phyloP scores from a whole-genome alignment of 371 early-diverging fungal genomes.

The Mortierella sp. region DNA sequence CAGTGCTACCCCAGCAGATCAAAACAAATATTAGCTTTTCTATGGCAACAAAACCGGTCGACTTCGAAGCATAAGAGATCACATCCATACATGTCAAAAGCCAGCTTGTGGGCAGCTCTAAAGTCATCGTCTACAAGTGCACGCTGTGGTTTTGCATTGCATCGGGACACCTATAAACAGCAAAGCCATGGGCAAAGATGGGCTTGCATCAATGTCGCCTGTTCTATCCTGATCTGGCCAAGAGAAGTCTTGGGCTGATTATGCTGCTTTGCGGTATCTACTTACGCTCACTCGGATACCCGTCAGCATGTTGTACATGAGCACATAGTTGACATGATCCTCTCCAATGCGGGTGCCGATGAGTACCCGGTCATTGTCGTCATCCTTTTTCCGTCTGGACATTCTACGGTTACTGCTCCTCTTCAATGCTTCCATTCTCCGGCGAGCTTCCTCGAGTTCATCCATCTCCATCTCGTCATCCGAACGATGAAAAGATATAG shows the following conservation, averaged over 20 bases:
- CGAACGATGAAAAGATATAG: constrained; percentile 32
- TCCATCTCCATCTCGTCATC: constrained; percentile 48
- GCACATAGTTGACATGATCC: constrained; percentile 78
- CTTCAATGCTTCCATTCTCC: constrained; percentile 47
- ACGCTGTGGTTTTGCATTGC: constrained; percentile 84
- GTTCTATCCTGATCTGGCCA: too few species aligned
- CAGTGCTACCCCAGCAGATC: constrained; percentile 63
- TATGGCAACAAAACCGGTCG: too few species aligned
- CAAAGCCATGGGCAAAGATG: too few species aligned
- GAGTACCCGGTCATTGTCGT: constrained; percentile 64
- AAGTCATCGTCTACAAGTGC: constrained; percentile 83
- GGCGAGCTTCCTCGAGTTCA: constrained; percentile 29
- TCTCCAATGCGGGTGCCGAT: constrained; percentile 76
- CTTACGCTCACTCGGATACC: constrained; percentile 87
- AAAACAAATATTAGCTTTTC: too few species aligned
- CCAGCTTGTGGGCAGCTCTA: constrained; percentile 88
- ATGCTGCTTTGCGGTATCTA: too few species aligned
- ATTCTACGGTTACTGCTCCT: constrained; percentile 50
- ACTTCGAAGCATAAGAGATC: too few species aligned
- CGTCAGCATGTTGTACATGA: constrained; percentile 98
- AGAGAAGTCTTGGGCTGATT: too few species aligned
- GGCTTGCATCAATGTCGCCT: too few species aligned
- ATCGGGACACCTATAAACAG: constrained; percentile 72
- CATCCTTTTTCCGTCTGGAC: constrained; percentile 59
- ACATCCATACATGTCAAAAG: constrained; percentile 95